These are phyloP conservation scores for Linaria vulgaris DNA, from an alignment of 257 asterid species.

Conservation along the genomic window DNA sequence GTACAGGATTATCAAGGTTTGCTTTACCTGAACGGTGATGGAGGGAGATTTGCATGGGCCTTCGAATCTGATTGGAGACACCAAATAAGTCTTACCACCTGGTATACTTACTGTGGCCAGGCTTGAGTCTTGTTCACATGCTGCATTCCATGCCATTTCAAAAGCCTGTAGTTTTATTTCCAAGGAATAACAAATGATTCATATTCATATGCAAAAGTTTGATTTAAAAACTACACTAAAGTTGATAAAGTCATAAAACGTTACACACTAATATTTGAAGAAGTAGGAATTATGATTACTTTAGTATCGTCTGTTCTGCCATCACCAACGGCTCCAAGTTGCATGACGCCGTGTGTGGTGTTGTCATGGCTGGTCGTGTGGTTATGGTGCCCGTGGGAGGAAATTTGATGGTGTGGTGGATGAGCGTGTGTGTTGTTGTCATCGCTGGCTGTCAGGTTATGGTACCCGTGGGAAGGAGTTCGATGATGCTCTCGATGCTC, in stretches of 20 bases:
- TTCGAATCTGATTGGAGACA: slow-evolving; percentile 15
- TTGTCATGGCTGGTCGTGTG: too few relatives aligned
- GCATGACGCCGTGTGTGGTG: too few relatives aligned
- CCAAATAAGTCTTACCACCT: slow-evolving; percentile 13
- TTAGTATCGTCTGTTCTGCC: slow-evolving; percentile 24
- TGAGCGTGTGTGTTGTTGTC: too few relatives aligned
- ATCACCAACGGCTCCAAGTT: slow-evolving; percentile 30
- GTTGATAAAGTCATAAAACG: background rate
- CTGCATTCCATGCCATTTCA: slow-evolving; percentile 19
- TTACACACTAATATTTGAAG: too few relatives aligned
- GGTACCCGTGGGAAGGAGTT: too few relatives aligned
- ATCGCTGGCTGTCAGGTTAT: too few relatives aligned
- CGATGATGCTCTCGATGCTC: too few relatives aligned
- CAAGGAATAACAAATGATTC: background rate
- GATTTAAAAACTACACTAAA: too few relatives aligned
- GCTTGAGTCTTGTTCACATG: background rate
- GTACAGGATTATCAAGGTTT: too few relatives aligned
- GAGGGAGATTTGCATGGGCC: slow-evolving; percentile 27
- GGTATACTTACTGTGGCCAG: slow-evolving; percentile 13
- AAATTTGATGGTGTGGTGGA: too few relatives aligned
- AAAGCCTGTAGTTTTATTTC: slow-evolving; percentile 18
- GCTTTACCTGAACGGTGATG: slow-evolving; percentile 21
- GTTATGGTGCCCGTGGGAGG: too few relatives aligned
- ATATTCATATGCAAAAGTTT: background rate
- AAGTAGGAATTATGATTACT: slow-evolving; percentile 5